Conservation (phyloP, 2,329 filamentous ascomycete genomes). For the Microsporum ferrugineum region DNA sequence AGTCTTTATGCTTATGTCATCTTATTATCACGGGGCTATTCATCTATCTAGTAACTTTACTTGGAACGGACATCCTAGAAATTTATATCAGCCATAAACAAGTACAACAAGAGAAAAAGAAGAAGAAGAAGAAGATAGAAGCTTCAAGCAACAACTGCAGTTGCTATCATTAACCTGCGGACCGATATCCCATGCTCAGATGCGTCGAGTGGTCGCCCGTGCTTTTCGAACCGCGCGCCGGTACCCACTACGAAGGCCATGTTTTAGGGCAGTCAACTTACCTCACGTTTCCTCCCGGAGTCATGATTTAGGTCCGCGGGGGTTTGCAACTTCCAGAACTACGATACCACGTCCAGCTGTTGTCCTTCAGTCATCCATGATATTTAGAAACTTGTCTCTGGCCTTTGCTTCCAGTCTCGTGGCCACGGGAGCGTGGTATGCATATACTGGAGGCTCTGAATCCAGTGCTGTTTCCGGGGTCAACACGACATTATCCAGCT, state of each 20-base stretch:
- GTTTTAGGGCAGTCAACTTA: background rate
- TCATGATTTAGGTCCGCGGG: constrained; percentile 28
- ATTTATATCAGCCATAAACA: background rate
- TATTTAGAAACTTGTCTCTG: constrained; percentile 38
- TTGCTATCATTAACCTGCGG: background rate
- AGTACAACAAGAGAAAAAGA: background rate
- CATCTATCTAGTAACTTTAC: background rate
- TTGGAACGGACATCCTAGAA: background rate
- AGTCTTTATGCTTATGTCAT: background rate
- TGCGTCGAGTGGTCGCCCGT: constrained; percentile 39
- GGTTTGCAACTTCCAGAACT: constrained; percentile 13
- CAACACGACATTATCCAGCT: constrained; percentile 11
- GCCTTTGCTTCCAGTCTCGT: constrained; percentile 38
- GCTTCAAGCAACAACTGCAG: background rate
- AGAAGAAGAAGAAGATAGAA: background rate
- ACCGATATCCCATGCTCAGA: constrained; percentile 21
- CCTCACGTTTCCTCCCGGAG: constrained; percentile 26
- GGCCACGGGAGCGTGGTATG: constrained; percentile 40
- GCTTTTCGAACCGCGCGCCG: constrained; percentile 39
- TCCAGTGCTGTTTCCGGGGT: constrained; percentile 9
- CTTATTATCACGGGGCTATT: background rate
- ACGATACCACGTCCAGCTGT: constrained; percentile 22
- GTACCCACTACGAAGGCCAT: constrained; percentile 32
- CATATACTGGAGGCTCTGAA: constrained; percentile 29
- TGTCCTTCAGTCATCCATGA: constrained; percentile 37